Percentiles rank a stretch among this genome's conserved stretches.
Evolutionary conservation across 78 protist genomes (phyloP).

Genomic region (Monosiga brevicollis): DNA sequence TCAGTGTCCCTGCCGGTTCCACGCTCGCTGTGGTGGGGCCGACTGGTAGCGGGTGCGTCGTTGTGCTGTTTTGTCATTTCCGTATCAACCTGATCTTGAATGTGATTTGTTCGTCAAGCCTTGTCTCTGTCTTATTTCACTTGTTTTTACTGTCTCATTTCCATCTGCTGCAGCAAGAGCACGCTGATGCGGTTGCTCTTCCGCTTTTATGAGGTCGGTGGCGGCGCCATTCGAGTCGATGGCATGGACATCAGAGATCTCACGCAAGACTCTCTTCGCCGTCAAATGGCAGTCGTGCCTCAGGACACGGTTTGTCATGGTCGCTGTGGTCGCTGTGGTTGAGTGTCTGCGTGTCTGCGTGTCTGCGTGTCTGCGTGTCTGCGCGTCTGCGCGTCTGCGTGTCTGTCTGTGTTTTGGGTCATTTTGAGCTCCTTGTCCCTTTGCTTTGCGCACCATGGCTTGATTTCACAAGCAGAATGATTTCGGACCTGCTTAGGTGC

Average conservation of each 20-base stretch:
- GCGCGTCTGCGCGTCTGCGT: background rate
- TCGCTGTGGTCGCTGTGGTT: background rate
- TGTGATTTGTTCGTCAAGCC: background rate
- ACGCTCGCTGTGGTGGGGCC: slow-evolving; percentile 86
- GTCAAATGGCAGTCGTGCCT: slow-evolving; percentile 39
- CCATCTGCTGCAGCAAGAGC: slow-evolving; percentile 26
- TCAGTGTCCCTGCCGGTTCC: slow-evolving; percentile 53
- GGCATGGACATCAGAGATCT: slow-evolving; percentile 45
- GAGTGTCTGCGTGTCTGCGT: background rate
- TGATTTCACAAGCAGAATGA: too few species aligned
- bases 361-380: background rate
- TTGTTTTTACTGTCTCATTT: background rate
- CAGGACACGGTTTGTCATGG: slow-evolving; percentile 10
- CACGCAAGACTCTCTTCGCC: slow-evolving; percentile 23
- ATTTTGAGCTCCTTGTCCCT: background rate
- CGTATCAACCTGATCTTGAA: background rate
- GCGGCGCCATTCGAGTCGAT: slow-evolving; percentile 48
- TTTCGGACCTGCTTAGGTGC: slow-evolving; percentile 32
- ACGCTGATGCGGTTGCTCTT: slow-evolving; percentile 41
- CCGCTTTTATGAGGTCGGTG: slow-evolving; percentile 58
- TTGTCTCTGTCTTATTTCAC: background rate
- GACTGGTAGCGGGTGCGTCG: slow-evolving; percentile 53
- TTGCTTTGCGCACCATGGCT: too few species aligned
- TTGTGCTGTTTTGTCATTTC: slow-evolving; percentile 9
- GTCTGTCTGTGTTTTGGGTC: background rate